Percentiles rank a stretch among this genome's conserved stretches.
Evolutionary conservation across 2,329 filamentous ascomycete species (phyloP).

Genomic region (Cytospora leucostoma): DNA sequence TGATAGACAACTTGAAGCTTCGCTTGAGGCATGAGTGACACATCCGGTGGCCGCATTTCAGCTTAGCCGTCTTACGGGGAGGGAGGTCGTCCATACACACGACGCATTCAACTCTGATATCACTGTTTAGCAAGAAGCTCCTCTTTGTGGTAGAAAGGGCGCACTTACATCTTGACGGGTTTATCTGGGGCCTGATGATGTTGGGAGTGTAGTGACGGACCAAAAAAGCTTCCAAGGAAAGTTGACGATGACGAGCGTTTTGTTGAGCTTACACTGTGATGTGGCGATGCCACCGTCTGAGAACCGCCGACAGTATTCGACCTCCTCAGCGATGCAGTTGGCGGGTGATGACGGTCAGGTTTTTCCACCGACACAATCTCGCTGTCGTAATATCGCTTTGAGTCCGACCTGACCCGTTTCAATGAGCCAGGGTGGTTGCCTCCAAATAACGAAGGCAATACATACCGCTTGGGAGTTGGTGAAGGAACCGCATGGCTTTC

Average conservation of each 20-base stretch:
- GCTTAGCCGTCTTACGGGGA: conserved; percentile 63
- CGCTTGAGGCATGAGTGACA: conserved; percentile 75
- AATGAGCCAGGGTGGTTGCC: conserved; percentile 17
- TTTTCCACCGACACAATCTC: conserved; percentile 37
- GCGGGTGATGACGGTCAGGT: conserved; percentile 26
- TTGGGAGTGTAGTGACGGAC: conserved; percentile 30
- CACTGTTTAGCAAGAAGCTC: conserved; percentile 25
- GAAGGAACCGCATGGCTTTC: conserved; percentile 32
- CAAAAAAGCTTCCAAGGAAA: conserved; percentile 39
- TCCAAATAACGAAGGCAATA: conserved; percentile 21
- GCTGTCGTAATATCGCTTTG: conserved; percentile 35
- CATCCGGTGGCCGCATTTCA: conserved; percentile 80
- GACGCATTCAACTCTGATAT: conserved; percentile 66
- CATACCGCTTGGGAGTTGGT: conserved; percentile 37
- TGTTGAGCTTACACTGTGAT: conserved; percentile 40
- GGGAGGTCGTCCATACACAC: conserved; percentile 72
- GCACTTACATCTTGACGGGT: conserved; percentile 32
- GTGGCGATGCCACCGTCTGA: conserved; percentile 38
- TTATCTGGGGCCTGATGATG: conserved; percentile 30
- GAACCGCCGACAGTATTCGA: conserved; percentile 40
- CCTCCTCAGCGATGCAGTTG: conserved; percentile 35
- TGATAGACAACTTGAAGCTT: conserved; percentile 73
- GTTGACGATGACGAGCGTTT: conserved; percentile 40
- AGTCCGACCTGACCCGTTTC: conserved; percentile 26
- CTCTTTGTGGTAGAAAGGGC: conserved; percentile 17